A percentile compares a stretch with the other conserved stretches of the same genome.
Conservation (phyloP, 163 green algal genomes). For the Scenedesmus sp. region DNA sequence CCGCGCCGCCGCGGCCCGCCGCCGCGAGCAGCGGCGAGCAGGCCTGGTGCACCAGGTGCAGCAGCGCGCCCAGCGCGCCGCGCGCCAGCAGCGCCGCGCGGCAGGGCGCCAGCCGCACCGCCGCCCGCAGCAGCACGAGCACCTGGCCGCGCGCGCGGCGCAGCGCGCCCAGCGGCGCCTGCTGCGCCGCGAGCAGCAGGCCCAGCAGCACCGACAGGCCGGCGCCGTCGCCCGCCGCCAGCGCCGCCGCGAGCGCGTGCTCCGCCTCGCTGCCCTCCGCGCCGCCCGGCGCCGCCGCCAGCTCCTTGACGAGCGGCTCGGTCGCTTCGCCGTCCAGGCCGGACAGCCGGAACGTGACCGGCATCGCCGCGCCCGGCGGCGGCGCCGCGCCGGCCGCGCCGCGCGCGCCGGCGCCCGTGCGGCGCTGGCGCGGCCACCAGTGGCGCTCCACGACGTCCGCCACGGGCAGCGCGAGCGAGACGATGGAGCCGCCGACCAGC, state of each 20-base stretch:
- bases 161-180: conserved; percentile 4
- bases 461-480: conserved; percentile 67
- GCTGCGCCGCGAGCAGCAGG: conserved; percentile 20
- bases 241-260: conserved; percentile 50
- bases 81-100: conserved; percentile 30
- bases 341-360: conserved; percentile 66
- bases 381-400: conserved; percentile 1
- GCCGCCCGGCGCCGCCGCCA: conserved; percentile 47
- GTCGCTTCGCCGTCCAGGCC: conserved; percentile 76
- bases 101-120: conserved; percentile 31
- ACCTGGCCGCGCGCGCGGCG: conserved; percentile 27
- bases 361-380: conserved; percentile 54
- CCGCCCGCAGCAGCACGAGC: conserved; percentile 48
- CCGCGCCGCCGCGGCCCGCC: neutral
- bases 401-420: neutral
- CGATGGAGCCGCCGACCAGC: conserved; percentile 66
- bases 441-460: conserved; percentile 59
- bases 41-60: conserved; percentile 42
- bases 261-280: conserved; percentile 55
- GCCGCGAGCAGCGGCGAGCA: conserved; percentile 37
- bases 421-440: conserved; percentile 15
- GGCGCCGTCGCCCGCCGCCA: conserved; percentile 31
- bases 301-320: conserved; percentile 63
- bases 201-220: conserved; percentile 43
- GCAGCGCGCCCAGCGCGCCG: conserved; percentile 26